These are phyloP conservation scores for Silene latifolia DNA, from an alignment of 148 eudicot genomes.

Conservation along the genomic window DNA sequence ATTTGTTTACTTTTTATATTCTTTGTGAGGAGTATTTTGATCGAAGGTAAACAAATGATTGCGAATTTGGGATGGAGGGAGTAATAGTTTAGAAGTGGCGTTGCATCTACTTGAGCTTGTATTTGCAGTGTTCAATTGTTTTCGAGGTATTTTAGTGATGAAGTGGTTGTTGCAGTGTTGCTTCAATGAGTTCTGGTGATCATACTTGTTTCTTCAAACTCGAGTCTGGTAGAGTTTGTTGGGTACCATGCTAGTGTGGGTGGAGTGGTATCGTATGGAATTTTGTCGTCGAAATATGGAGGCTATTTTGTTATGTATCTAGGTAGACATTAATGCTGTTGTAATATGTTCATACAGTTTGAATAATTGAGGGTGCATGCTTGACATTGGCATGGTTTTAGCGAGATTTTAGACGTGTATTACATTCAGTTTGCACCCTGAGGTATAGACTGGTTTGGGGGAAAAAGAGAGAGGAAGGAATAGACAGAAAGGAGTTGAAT, in stretches of 20 bases:
- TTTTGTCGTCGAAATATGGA: neutral
- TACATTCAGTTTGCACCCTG: neutral
- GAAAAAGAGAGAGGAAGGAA: neutral
- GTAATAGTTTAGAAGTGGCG: neutral
- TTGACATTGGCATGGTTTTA: neutral
- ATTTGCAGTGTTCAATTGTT: neutral
- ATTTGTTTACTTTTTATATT: no score
- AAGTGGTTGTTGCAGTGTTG: neutral
- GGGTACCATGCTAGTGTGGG: neutral
- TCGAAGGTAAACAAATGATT: no score
- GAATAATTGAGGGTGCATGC: neutral
- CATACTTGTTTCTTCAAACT: neutral
- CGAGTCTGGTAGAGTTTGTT: neutral
- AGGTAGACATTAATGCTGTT: conserved; percentile 2
- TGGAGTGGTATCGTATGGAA: neutral
- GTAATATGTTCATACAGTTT: neutral
- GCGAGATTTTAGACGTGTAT: conserved; percentile 11
- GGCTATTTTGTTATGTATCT: neutral
- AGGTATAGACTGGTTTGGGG: neutral
- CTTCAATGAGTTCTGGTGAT: neutral
- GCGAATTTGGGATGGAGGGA: neutral
- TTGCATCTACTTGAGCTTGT: neutral
- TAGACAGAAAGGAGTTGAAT: neutral
- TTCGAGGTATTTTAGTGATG: neutral
- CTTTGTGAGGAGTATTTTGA: no score